A percentile compares a stretch with the other conserved stretches of the same genome.
Evolutionary conservation across 768 basidiomycete species (phyloP).

Genomic region (Tulasnella calospora): DNA sequence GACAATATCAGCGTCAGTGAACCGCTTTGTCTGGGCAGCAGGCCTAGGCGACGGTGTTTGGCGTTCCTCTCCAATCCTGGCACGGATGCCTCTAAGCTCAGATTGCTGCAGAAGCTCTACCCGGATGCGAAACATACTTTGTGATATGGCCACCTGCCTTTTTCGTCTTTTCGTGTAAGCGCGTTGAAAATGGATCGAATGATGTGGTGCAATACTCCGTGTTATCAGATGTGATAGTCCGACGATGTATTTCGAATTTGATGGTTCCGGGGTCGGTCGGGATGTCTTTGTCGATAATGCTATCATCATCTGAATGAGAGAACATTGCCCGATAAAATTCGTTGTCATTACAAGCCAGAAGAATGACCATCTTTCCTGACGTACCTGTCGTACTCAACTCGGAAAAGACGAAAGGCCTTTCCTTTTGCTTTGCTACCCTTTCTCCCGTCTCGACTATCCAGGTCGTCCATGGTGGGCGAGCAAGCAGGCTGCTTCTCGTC

Average conservation of each 20-base stretch:
- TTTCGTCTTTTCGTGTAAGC: not conserved
- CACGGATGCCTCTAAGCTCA: not conserved
- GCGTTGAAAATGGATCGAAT: not conserved
- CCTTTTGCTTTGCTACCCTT: not conserved
- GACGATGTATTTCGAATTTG: not conserved
- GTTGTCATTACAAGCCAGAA: not conserved
- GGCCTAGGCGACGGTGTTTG: not conserved
- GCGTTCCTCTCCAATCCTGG: not conserved
- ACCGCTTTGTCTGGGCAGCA: not conserved
- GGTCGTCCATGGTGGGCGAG: not conserved
- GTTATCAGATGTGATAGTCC: not conserved
- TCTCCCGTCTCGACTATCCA: not conserved
- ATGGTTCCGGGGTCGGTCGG: not conserved
- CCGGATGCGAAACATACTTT: not conserved
- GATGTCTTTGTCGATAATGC: not conserved
- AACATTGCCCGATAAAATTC: not conserved
- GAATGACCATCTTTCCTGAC: not conserved
- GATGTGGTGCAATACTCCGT: not conserved
- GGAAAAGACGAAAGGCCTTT: not conserved
- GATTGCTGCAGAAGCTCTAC: not conserved
- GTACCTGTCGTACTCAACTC: not conserved
- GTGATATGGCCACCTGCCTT: not conserved
- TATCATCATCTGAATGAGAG: not conserved
- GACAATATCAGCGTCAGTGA: not conserved
- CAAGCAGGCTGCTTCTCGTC: not conserved